Percentiles rank a stretch among this genome's conserved stretches.
Conservation (phyloP, 2,329 filamentous ascomycete species). For the Apiospora koreana region DNA sequence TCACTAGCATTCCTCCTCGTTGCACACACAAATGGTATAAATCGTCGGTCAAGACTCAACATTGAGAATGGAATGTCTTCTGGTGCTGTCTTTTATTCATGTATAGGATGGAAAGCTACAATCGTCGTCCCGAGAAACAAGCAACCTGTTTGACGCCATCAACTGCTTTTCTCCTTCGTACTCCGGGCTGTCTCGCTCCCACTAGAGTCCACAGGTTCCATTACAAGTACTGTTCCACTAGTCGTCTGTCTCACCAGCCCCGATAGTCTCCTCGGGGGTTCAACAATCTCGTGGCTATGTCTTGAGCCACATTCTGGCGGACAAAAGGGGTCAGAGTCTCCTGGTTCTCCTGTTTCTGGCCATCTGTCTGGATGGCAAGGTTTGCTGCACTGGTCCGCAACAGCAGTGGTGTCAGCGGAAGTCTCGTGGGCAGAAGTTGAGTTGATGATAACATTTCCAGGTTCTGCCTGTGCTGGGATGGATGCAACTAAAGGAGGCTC, state of each 20-base stretch:
- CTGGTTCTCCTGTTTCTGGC: conserved; percentile 27
- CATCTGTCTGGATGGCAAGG: conserved; percentile 28
- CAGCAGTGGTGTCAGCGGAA: neutral
- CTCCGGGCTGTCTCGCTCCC: conserved; percentile 4
- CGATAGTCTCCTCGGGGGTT: neutral
- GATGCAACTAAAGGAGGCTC: neutral
- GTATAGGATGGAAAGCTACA: neutral
- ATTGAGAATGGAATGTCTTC: neutral
- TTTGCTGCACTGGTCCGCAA: neutral
- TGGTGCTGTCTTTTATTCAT: neutral
- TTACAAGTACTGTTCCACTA: conserved; percentile 2
- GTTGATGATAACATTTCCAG: neutral
- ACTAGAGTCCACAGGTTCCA: conserved; percentile 6
- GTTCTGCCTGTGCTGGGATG: too few species aligned
- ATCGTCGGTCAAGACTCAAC: too few species aligned
- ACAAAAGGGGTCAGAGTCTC: conserved; percentile 31
- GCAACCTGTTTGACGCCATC: neutral
- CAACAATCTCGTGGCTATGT: conserved; percentile 15
- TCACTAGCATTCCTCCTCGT: neutral
- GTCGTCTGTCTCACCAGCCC: neutral
- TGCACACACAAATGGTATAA: neutral
- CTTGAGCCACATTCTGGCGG: conserved; percentile 21
- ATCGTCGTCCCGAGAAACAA: neutral
- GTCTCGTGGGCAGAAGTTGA: neutral
- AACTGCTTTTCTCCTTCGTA: neutral